Conservation (phyloP, 2,329 filamentous ascomycete genomes). For the Hyphodiscus sp. region DNA sequence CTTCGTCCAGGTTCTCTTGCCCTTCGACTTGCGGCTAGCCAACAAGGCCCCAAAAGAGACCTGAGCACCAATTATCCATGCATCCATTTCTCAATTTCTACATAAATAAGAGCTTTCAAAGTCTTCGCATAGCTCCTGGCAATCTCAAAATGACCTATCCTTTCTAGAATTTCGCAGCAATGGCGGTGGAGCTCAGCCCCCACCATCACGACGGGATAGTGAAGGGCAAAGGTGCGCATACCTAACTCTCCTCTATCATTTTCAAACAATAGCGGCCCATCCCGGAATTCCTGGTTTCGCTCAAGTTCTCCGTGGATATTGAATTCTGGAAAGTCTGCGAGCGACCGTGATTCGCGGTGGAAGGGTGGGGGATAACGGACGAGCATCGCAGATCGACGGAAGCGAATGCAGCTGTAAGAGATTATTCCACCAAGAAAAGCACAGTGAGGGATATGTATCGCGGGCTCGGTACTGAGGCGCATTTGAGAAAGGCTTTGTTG, state of each 20-base stretch:
- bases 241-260: not conserved
- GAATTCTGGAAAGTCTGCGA: not conserved
- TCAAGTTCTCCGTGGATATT: not conserved
- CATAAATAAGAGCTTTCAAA: not conserved
- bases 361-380: not conserved
- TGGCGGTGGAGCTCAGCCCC: not conserved
- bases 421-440: slow-evolving; percentile 8
- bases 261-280: not conserved
- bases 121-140: not conserved
- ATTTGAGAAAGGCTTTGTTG: slow-evolving; percentile 1
- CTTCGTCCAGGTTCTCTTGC: too few relatives aligned
- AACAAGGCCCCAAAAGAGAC: too few relatives aligned
- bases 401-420: slow-evolving; percentile 8
- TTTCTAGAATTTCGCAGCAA: not conserved
- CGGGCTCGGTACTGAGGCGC: slow-evolving; percentile 6
- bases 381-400: slow-evolving; percentile 1
- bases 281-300: not conserved
- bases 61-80: not conserved
- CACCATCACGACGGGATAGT: not conserved
- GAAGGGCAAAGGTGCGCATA: not conserved
- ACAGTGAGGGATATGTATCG: slow-evolving; percentile 11
- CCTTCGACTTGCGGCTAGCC: too few relatives aligned
- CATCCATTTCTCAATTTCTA: not conserved
- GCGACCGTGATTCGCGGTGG: not conserved
- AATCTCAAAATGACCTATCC: not conserved